Evolutionary conservation across 108 stramenopile genomes (phyloP), one percentile per base, ranked within the genome.

Genomic region (Pinguiococcus pyrenoidosus): DNA sequence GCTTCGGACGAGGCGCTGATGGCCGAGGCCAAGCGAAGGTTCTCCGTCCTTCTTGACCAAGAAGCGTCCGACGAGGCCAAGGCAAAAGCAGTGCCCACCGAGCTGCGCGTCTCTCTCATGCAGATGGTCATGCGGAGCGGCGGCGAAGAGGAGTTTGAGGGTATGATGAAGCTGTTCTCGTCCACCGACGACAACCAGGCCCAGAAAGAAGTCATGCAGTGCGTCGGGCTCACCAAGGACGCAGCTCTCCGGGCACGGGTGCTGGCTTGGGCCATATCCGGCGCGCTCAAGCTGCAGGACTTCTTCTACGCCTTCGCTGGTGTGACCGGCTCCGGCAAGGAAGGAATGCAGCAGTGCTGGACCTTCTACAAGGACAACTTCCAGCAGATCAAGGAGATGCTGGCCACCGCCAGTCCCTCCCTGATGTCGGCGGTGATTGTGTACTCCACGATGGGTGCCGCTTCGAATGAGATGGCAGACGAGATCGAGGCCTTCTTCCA

Each of bases 231-330:
- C 24, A 62, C 79, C 18, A 14, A 45, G 10, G 77, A 79, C 52
- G 48, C 50, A n/a, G 71, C 70, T 26, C 67, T 92, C 25, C 90
- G 90, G 46, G 16, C 48, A 32, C 57, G 47, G 26, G 84, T 87
- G 1, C 43, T 96, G 33, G 87, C 92, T 26, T 92, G 90, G 89
- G 62, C 88, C 20, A 75, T 83, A 1, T 75, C 81, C 16, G 85
- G 82, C 9, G 86, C 71, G 38, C 76, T 96, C 50, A 96, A 96
- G 56, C 62, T 90, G 41, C 93, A 96, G 63, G 93, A 96, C 68
- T 92, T 92, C 64, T 95, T 96, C 68, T 96, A 96, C 58, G 76
- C 85, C 18, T 84, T 87, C 55, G 82, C 84, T 32, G 68, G 66
- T 27, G 87, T 89, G 21, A 68, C 78, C 13, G 44, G 59, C 6